Evolutionary conservation across 192 early-diverging fungal genomes (phyloP).

Genomic region (Rhizophagus prolifer): DNA sequence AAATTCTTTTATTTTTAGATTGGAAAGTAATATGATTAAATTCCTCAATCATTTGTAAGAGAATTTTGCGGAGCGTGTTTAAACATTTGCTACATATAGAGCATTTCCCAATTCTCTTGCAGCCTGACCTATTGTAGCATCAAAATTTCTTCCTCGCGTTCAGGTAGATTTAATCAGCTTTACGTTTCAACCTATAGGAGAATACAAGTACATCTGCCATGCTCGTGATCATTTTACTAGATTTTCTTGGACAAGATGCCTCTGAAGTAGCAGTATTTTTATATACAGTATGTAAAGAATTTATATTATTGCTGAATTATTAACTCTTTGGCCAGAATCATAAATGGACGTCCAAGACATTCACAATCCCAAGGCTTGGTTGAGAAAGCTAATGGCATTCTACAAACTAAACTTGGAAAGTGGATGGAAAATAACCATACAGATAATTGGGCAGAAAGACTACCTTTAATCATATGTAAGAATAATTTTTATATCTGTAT

Average conservation of each 20-base stretch:
- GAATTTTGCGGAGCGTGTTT: neutral
- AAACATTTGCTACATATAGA: neutral
- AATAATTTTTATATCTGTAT: too few relatives aligned
- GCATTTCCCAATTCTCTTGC: neutral
- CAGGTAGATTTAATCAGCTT: neutral
- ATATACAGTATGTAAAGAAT: slow-evolving; percentile 1
- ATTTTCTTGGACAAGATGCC: neutral
- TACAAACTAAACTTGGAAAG: neutral
- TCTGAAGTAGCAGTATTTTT: slow-evolving; percentile 8
- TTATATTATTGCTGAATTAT: neutral
- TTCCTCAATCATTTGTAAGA: neutral
- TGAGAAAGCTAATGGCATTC: slow-evolving; percentile 2
- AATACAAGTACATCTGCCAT: neutral
- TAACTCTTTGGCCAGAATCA: neutral
- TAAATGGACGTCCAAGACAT: neutral
- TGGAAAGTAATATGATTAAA: neutral
- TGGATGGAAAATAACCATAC: neutral
- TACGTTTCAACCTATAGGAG: too few relatives aligned
- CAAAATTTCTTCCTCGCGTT: neutral
- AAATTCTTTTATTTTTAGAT: neutral
- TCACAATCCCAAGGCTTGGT: neutral
- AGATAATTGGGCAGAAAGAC: neutral
- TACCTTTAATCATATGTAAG: neutral
- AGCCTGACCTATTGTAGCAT: neutral
- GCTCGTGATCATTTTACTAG: neutral